Conservation (phyloP, 176 grass and related monocot species). For the Melocanna baccifera region DNA sequence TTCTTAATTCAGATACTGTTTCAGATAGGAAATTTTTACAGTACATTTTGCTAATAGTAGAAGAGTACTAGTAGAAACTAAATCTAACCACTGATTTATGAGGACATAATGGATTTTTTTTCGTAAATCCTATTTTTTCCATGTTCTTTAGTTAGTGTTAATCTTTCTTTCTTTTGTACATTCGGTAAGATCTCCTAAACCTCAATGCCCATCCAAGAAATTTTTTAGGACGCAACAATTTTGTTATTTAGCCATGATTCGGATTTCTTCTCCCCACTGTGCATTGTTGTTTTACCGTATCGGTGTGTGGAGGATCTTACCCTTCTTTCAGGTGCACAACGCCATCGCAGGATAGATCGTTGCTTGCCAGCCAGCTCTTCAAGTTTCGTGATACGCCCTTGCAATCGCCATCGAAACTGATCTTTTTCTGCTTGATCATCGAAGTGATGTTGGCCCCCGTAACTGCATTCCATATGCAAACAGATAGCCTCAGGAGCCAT, state of each 20-base stretch:
- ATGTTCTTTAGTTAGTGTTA: too few relatives aligned
- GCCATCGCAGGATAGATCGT: constrained; percentile 38
- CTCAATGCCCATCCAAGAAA: neutral
- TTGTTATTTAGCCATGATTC: neutral
- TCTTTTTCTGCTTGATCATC: constrained; percentile 33
- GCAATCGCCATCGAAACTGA: constrained; percentile 37
- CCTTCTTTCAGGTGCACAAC: constrained; percentile 59
- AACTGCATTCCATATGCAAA: constrained; percentile 25
- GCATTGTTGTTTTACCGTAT: neutral
- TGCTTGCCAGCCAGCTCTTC: constrained; percentile 41
- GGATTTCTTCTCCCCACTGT: neutral
- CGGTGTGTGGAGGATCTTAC: constrained; percentile 21
- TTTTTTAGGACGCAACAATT: neutral
- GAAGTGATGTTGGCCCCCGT: too few relatives aligned
- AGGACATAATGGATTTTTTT: too few relatives aligned
- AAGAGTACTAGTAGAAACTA: too few relatives aligned
- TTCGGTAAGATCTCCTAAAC: neutral
- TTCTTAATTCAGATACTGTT: neutral
- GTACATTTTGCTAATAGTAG: too few relatives aligned
- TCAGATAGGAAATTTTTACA: too few relatives aligned
- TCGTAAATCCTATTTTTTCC: too few relatives aligned
- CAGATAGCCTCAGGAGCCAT: neutral
- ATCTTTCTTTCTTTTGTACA: neutral
- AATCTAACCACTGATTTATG: too few relatives aligned
- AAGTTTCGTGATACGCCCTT: constrained; percentile 37